phyloP scores from a whole-genome alignment of 345 rosid genomes.

The Eucalyptus pauciflora region DNA sequence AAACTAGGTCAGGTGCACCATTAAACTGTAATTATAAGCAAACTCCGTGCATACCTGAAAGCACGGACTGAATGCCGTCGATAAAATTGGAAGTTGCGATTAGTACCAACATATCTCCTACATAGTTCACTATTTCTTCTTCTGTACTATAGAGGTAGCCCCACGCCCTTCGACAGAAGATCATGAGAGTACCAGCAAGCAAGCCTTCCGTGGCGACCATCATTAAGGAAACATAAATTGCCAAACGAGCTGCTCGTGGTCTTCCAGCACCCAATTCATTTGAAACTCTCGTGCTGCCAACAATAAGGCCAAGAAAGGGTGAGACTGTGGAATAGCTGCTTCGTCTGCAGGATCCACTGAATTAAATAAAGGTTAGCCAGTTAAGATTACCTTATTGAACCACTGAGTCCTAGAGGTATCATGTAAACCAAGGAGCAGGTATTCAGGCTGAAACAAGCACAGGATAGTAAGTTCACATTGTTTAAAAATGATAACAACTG shows the following conservation, averaged over 20 bases:
- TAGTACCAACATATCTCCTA: slow-evolving; percentile 15
- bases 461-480: not conserved
- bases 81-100: slow-evolving; percentile 9
- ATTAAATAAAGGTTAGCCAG: not conserved
- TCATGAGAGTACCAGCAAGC: slow-evolving; percentile 9
- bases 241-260: slow-evolving; percentile 23
- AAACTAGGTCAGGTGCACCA: not conserved
- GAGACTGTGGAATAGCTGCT: not conserved
- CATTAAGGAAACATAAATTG: slow-evolving; percentile 4
- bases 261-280: slow-evolving; percentile 43
- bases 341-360: not conserved
- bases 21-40: not conserved
- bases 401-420: slow-evolving; percentile 12
- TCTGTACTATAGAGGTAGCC: slow-evolving; percentile 24
- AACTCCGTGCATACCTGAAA: not conserved
- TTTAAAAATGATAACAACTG: not conserved
- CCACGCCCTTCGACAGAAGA: slow-evolving; percentile 4
- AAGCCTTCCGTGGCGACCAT: slow-evolving; percentile 11
- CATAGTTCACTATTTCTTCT: slow-evolving; percentile 21
- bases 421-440: not conserved
- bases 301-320: not conserved
- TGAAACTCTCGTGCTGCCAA: slow-evolving; percentile 31
- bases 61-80: slow-evolving; percentile 21
- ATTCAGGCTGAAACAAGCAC: not conserved
- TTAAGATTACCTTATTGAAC: slow-evolving; percentile 3